Evolutionary conservation across 164 flowering plant genomes (phyloP), one percentile per base, ranked within the genome.

Genomic region (Houttuynia cordata): DNA sequence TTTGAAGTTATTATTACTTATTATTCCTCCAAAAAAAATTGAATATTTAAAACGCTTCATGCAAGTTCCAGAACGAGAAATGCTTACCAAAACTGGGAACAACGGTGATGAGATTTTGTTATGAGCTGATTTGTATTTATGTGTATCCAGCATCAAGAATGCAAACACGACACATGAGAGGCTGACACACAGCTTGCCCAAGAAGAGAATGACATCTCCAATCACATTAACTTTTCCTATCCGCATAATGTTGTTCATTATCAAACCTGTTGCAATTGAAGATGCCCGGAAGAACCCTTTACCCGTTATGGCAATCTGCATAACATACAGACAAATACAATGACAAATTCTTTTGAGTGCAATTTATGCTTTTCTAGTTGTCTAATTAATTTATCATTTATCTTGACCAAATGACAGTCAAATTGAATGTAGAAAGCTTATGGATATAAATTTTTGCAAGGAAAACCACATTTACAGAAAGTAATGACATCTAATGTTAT

Each of bases 271-370:
- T 61, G 98, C 96, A 24, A 87, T 80, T 63, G 80, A 78, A 54
- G 98, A 93, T 25, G 98, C 82, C 68, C 71, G 79, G 64, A 80
- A 90, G 76, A 93, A 90, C 51, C 96, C 83, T 76, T 93, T 86
- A 23, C 98, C 98, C 0, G 88, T 90, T 52, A 93, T 87, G n/a
- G 98, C 98, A 65, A 93, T 87, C 98, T 92, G 82, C 73, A 73
- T 39, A 30, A 39, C 17, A 14, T 14, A 42, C 8, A 12, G 1
- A 42, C 8, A 1, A 10, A 42, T 42, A 14, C 1, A 42, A 42
- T 42, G 49, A 42, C n/a, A n/a, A n/a, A n/a, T n/a, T n/a, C n/a
- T n/a, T n/a, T n/a, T n/a, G n/a, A n/a, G n/a, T n/a, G n/a, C n/a
- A n/a, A n/a, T n/a, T n/a, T n/a, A n/a, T n/a, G n/a, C n/a, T n/a